These are phyloP conservation scores for Macrolepiota dolichaula DNA, from an alignment of 768 basidiomycete genomes.

Conservation along the genomic window DNA sequence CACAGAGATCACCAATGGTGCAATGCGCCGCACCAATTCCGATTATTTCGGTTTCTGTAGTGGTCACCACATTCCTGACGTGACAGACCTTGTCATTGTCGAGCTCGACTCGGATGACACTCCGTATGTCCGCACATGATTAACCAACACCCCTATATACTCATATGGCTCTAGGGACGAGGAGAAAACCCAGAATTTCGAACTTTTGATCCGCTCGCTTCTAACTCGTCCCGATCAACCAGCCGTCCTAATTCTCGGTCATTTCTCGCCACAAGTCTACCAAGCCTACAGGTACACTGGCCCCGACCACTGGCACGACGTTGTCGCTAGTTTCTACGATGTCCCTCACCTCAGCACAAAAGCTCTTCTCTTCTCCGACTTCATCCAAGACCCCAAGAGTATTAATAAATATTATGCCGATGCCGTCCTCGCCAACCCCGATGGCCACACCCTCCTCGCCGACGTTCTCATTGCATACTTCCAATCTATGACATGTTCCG, in stretches of 20 bases:
- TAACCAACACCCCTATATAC: neutral
- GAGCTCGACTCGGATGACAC: slow-evolving; percentile 93
- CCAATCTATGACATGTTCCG: slow-evolving; percentile 82
- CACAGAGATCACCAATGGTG: slow-evolving; percentile 96
- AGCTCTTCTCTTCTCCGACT: slow-evolving; percentile 76
- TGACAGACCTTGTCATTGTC: slow-evolving; percentile 90
- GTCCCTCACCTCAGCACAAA: slow-evolving; percentile 90
- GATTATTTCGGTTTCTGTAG: slow-evolving; percentile 96
- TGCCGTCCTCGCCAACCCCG: slow-evolving; percentile 72
- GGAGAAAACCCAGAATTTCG: slow-evolving; percentile 78
- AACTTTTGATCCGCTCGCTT: slow-evolving; percentile 88
- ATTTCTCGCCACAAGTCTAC: slow-evolving; percentile 88
- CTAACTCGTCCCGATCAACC: slow-evolving; percentile 89
- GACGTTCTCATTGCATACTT: slow-evolving; percentile 92
- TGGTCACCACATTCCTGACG: slow-evolving; percentile 89
- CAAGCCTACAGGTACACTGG: slow-evolving; percentile 79
- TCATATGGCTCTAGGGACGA: slow-evolving; percentile 46
- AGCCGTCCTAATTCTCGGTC: slow-evolving; percentile 91
- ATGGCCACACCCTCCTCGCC: slow-evolving; percentile 83
- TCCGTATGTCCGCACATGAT: slow-evolving; percentile 50
- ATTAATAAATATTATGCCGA: slow-evolving; percentile 76
- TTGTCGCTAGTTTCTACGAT: slow-evolving; percentile 97
- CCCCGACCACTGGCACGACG: slow-evolving; percentile 84
- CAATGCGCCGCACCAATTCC: slow-evolving; percentile 87
- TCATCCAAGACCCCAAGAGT: slow-evolving; percentile 69